Base-by-base conservation (phyloP, 2,329 filamentous ascomycete species). In the Fusarium brachygibbosum region DNA sequence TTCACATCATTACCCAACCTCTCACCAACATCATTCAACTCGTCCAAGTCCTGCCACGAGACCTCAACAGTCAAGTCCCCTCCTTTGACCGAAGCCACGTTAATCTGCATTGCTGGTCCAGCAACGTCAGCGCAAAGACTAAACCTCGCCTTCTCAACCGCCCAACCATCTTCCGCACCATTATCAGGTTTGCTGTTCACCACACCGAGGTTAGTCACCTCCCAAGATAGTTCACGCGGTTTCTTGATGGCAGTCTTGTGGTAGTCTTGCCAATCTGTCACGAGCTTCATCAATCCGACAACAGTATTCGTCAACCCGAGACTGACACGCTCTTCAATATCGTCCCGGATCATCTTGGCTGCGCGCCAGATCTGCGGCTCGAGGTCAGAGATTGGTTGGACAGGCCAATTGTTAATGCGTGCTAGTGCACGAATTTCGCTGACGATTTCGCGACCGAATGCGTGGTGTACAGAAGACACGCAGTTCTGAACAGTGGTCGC, bases 161-260 rank as follows among this genome's bases (percentile, higher is more conserved):
- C n/a, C 44, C 60, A 63, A 0, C 51, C 25, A 34, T 45, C 32
- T 1, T 12, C 38, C 12, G 23, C 42, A 5, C 12, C n/a, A 14
- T 25, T 11, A 2, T 52, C 34, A 1, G 3, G 4, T 12, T 45
- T 16, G 1, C 11, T 31, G 19, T 63, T 58, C 1, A 63, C 13
- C 1, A 63, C 58, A 3, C 60, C 60, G 3, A 63, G 32, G 2
- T 63, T 63, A 1, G 60, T 58, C 1, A 63, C 59, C 0, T 38
- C 38, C 60, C 60, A 63, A 0, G 60, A 63, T 2, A 63, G 7
- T 4, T 57, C 58, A 10, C 60, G 51, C 1, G 58, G 42, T 8
- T 56, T 63, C 19, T 48, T 63, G 4, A 29, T 12, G 3, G 21
- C 2, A 2, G 19, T 28, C 35, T 11, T n/a, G 7, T 57, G 21